Base-by-base conservation (phyloP, 352 stramenopile genomes). In the Phytophthora foliorum region DNA sequence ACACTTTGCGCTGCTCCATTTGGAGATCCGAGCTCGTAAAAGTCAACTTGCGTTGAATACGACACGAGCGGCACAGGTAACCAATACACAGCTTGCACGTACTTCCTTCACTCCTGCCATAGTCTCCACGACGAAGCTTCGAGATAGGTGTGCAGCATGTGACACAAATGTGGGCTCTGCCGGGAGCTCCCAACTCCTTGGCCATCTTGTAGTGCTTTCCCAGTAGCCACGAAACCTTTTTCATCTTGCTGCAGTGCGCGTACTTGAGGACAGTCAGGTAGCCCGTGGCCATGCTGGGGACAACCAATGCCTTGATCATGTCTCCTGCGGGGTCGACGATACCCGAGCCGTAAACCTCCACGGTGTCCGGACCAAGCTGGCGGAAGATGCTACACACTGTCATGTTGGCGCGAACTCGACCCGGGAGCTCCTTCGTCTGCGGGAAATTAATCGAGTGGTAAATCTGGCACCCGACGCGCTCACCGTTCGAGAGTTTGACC, bases 341-440 rank as follows among this genome's bases (percentile, higher is more conserved):
- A 2, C 70, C 69, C 11, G 61, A 65, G 10, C 74, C 63, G 54
- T 84, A 88, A 4, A 84, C 48, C 49, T 90, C 78, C 6, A 90
- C 68, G 4, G 62, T 67, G 53, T 82, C 74, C 6, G 78, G 64
- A 6, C 29, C 59, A 19, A 72, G 59, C 49, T 89, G 80, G 2
- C 79, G 74, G 34, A 82, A 88, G 64, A 91, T 74, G 6, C 48
- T 63, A 22, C 78, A 88, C 31, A 77, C 27, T 3, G 82, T 87
- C 54, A 88, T 65, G 50, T 76, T 81, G 4, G 66, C 80, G 6
- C 82, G 80, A n/a, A 77, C 65, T 14, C 69, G 76, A 21, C 52
- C 34, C 0, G 65, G 55, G 0, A 88, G 48, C 17, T 73, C 60
- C n/a, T 72, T 71, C 2, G 80, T 72, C n/a, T 86, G 67, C 1